phyloP scores from a whole-genome alignment of 2,329 filamentous ascomycete genomes.

The Fonsecaea monophora region DNA sequence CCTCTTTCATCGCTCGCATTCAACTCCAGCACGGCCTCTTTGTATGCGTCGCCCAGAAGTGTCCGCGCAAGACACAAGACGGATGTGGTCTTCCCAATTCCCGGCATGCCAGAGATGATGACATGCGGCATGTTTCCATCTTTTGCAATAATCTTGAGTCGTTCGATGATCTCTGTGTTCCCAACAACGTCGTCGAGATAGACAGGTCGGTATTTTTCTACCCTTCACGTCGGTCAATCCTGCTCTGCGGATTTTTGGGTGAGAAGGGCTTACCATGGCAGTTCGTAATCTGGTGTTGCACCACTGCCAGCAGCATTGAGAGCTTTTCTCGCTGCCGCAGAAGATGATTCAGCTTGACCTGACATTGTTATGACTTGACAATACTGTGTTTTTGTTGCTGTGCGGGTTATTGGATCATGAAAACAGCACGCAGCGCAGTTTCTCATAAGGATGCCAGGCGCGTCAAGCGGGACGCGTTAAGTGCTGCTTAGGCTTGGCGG shows the following conservation, averaged over 20 bases:
- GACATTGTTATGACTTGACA: conserved; percentile 26
- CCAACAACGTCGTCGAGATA: conserved; percentile 97
- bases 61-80: conserved; percentile 92
- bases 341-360: conserved; percentile 56
- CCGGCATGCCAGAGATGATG: conserved; percentile 99
- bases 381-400: not conserved
- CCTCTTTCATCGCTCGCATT: conserved; percentile 97
- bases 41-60: conserved; percentile 89
- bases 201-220: conserved; percentile 95
- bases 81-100: conserved; percentile 97
- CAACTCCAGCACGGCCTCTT: conserved; percentile 94
- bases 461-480: conserved; percentile 20
- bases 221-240: conserved; percentile 64
- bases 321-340: conserved; percentile 51
- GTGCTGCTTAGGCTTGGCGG: conserved; percentile 8
- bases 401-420: not conserved
- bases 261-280: conserved; percentile 52
- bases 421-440: not conserved
- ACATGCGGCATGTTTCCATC: conserved; percentile 99
- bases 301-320: conserved; percentile 50
- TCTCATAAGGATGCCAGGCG: conserved; percentile 17
- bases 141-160: conserved; percentile 96
- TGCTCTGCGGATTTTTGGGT: conserved; percentile 3
- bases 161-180: conserved; percentile 96
- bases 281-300: conserved; percentile 54